Evolutionary conservation across 148 eudicot genomes (phyloP).

Genomic region (Chenopodium berlandieri): DNA sequence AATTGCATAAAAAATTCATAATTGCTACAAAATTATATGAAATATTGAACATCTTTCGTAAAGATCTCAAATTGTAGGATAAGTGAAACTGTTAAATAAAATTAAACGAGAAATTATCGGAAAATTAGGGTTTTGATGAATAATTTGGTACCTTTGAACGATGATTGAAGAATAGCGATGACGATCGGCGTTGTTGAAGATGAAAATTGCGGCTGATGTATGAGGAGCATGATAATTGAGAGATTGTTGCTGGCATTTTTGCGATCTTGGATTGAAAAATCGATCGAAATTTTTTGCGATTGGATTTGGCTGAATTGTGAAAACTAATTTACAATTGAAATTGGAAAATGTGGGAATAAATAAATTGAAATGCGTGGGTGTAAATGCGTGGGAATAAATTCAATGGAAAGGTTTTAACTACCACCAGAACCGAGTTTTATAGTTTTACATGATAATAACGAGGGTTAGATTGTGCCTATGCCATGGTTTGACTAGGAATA

Average conservation of each 20-base stretch:
- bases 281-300: neutral
- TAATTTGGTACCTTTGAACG: constrained; percentile 30
- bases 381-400: no score
- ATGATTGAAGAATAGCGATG: neutral
- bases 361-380: no score
- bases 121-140: neutral
- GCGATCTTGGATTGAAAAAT: constrained; percentile 3
- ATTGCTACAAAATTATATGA: neutral
- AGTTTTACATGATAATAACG: no score
- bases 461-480: no score
- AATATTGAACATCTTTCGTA: no score
- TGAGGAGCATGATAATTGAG: constrained; percentile 29
- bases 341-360: neutral
- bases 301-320: neutral
- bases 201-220: constrained; percentile 23
- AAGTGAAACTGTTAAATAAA: neutral
- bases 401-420: no score
- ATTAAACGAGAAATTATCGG: neutral
- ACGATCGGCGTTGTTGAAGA: constrained; percentile 29
- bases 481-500: no score
- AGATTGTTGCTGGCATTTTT: constrained; percentile 19
- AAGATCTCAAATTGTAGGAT: no score
- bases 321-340: neutral
- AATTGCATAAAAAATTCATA: neutral
- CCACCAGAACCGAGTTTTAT: no score